Evolutionary conservation across 169 alveolate genomes (phyloP).

Genomic region (Eimeria praecox): DNA sequence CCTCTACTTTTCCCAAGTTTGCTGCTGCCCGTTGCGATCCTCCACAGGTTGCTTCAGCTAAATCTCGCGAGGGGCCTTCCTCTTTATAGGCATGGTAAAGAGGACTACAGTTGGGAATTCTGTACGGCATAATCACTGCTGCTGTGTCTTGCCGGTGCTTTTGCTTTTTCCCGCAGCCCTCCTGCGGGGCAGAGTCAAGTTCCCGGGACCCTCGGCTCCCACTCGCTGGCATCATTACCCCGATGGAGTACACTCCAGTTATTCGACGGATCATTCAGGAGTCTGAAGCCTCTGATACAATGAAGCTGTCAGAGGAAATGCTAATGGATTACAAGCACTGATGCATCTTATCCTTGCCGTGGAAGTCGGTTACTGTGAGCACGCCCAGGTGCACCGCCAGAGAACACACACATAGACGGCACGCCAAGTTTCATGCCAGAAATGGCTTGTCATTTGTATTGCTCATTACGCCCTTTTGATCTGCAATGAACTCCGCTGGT

Average conservation of each 20-base stretch:
- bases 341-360: not conserved
- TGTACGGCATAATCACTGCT: not conserved
- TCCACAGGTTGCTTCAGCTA: not conserved
- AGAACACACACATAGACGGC: not conserved
- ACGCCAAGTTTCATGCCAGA: not conserved
- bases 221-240: not conserved
- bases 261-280: not conserved
- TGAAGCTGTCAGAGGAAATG: not conserved
- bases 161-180: not conserved
- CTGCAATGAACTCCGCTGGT: not conserved
- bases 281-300: not conserved
- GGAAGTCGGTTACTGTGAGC: not conserved
- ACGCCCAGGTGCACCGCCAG: not conserved
- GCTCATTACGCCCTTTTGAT: not conserved
- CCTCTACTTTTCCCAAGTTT: not conserved
- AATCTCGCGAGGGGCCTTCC: not conserved
- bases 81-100: not conserved
- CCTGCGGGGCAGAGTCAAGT: not conserved
- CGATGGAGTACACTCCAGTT: not conserved
- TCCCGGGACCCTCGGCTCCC: not conserved
- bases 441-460: not conserved
- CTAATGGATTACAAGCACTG: not conserved
- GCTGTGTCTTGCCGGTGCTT: not conserved
- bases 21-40: not conserved
- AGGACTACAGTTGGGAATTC: not conserved